Evolutionary conservation across 768 basidiomycete species (phyloP), one percentile per base, ranked within the genome.

Genomic region (Hypholoma sublateritium): DNA sequence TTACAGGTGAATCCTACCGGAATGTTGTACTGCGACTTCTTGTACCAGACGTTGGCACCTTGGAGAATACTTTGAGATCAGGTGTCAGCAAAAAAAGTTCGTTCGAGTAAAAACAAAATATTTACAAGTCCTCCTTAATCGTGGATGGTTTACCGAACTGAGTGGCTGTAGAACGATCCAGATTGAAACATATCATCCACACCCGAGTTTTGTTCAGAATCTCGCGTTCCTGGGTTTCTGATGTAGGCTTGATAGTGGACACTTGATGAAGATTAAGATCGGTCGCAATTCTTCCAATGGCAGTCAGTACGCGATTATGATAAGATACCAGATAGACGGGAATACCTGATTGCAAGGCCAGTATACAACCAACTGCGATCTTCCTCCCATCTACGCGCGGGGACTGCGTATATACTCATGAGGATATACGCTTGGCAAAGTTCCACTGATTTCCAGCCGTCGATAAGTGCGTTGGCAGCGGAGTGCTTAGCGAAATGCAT

Each of bases 101-200:
- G 53, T 12, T 19, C 45, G 50, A 37, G 39, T 35, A 13, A 57
- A 37, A 57, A 13, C 44, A 57, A 41, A 19, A 44, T 46, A 75
- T 84, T 52, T 62, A 86, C 86, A 81, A 87, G 66, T 95, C 91
- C 64, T 94, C 93, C 63, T 89, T 88, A 67, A 95, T 87, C 8
- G 91, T 93, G 12, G 87, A 87, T 2, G 93, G 91, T 70, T 94
- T 94, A 3, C 93, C 94, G 68, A 93, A 91, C 68, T 94, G 89
- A 2, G 89, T 93, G 2, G 91, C 87, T 2, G 89, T 88, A 24
- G 92, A 94, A 16, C 91, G 83, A 69, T 97, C 94, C 56, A 95
- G 69, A 67, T 92, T 91, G 74, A 88, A 94, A 68, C 91, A 95
- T 50, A 90, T 89, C 78, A 95, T 82, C 93, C 93, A 97, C 25